Evolutionary conservation across 257 asterid species (phyloP), one percentile per base, ranked within the genome.

Genomic region (Solanum tarijense): DNA sequence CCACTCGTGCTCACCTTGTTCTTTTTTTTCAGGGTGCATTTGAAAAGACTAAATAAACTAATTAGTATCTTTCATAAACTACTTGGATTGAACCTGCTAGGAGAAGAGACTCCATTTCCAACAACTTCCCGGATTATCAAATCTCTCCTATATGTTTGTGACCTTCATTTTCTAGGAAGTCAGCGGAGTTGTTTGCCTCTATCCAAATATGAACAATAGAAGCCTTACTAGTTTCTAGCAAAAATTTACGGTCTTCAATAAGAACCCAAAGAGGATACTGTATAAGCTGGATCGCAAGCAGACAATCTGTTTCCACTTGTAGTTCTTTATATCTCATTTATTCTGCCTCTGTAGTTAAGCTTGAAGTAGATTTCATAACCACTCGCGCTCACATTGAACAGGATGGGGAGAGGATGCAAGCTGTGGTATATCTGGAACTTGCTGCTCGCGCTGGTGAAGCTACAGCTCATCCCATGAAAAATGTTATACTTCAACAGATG

Each of bases 321-420:
- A 32, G 16, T 73, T 72, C 27, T 34, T 73, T 35, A 74, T 35
- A 74, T 74, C 29, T 21, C 43, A 5, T 74, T 21, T 21, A 25
- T 10, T 74, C 25, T 3, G 9, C 29, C 79, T 72, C 43, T 32
- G 29, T 72, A 34, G 41, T 16, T 71, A 72, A 16, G 81, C 25
- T 71, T 31, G 79, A 71, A 71, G 39, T 32, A 10, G 81, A 58
- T 20, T 34, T 20, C 29, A 36, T 39, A 39, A 78, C n/a, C 35
- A 4, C 36, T 41, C n/a, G n/a, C 46, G 36, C 12, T 78, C 62
- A 78, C 25, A 13, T 88, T 87, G 88, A 66, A 86, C 94, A 97
- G 99, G 98, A 94, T 91, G 98, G 98, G 82, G 95, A 97, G 74
- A 95, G 92, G 99, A 90, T 95, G 98, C 94, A 93, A 94, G 98